Conservation (phyloP, 805 yeast species). For the Saccharomycopsis sp. region DNA sequence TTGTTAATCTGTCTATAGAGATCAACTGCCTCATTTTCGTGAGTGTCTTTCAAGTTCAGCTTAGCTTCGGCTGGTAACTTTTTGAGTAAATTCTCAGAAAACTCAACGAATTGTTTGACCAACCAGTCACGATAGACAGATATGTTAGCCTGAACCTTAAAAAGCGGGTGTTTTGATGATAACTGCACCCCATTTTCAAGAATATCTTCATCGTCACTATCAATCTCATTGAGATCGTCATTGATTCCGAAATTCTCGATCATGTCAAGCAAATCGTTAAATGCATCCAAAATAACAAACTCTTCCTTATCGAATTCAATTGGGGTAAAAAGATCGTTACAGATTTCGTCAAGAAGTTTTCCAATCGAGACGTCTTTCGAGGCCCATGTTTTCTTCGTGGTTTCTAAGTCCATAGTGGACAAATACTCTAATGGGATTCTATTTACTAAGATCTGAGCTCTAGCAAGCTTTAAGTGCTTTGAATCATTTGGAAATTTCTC, state of each 20-base stretch:
- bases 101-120: slow-evolving; percentile 1
- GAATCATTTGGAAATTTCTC: slow-evolving; percentile 40
- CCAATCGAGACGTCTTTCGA: slow-evolving; percentile 38
- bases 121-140: slow-evolving; percentile 36
- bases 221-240: slow-evolving; percentile 45
- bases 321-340: not conserved
- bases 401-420: slow-evolving; percentile 41
- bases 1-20: slow-evolving; percentile 38
- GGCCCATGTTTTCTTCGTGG: slow-evolving; percentile 31
- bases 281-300: slow-evolving; percentile 47
- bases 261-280: slow-evolving; percentile 65
- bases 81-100: slow-evolving; percentile 13
- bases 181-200: slow-evolving; percentile 21
- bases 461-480: slow-evolving; percentile 43
- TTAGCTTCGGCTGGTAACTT: slow-evolving; percentile 7
- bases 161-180: slow-evolving; percentile 49
- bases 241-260: slow-evolving; percentile 58
- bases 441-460: slow-evolving; percentile 48
- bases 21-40: slow-evolving; percentile 18
- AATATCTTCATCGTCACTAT: slow-evolving; percentile 45
- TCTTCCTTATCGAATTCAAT: slow-evolving; percentile 30
- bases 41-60: slow-evolving; percentile 19
- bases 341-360: slow-evolving; percentile 38
- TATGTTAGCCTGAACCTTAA: slow-evolving; percentile 30
- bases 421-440: slow-evolving; percentile 55